Percentiles rank a stretch among this genome's conserved stretches.
These are phyloP conservation scores for Boletellus sp. DNA, from an alignment of 768 basidiomycete species.

Conservation along the genomic window DNA sequence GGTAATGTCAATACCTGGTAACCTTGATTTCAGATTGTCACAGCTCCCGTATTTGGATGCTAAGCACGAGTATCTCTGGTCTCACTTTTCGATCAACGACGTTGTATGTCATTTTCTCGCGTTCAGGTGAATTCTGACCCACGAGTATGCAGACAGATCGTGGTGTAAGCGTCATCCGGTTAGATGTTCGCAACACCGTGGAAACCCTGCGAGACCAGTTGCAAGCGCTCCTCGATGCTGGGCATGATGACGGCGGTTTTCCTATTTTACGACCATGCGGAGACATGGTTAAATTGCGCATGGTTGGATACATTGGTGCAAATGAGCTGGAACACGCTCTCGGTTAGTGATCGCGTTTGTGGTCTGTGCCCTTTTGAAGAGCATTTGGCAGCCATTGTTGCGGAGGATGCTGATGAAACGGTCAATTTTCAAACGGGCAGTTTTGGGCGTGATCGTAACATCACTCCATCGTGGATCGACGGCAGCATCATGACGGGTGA, in stretches of 20 bases:
- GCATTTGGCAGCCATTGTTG: conserved; percentile 58
- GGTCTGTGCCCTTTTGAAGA: background rate
- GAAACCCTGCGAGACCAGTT: conserved; percentile 70
- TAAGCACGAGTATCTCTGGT: conserved; percentile 90
- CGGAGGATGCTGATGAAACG: conserved; percentile 62
- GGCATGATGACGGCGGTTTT: conserved; percentile 79
- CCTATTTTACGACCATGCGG: conserved; percentile 66
- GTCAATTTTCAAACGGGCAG: conserved; percentile 59
- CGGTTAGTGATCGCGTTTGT: conserved; percentile 44
- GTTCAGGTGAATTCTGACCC: background rate
- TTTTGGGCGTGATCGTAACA: conserved; percentile 37
- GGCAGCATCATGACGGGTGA: conserved; percentile 14
- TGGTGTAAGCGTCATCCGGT: conserved; percentile 63
- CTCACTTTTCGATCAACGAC: conserved; percentile 66
- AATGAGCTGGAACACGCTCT: conserved; percentile 95
- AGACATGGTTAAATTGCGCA: conserved; percentile 46
- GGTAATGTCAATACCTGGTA: background rate
- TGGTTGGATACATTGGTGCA: conserved; percentile 88
- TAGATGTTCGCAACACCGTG: conserved; percentile 76
- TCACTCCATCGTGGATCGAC: conserved; percentile 57
- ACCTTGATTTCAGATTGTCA: conserved; percentile 45
- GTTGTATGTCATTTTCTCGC: conserved; percentile 51
- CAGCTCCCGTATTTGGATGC: conserved; percentile 91
- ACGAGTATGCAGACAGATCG: conserved; percentile 52
- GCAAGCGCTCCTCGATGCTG: conserved; percentile 49